A percentile compares a stretch with the other conserved stretches of the same genome.
Conservation (phyloP, 2,329 filamentous ascomycete species). For the Alternaria solani region DNA sequence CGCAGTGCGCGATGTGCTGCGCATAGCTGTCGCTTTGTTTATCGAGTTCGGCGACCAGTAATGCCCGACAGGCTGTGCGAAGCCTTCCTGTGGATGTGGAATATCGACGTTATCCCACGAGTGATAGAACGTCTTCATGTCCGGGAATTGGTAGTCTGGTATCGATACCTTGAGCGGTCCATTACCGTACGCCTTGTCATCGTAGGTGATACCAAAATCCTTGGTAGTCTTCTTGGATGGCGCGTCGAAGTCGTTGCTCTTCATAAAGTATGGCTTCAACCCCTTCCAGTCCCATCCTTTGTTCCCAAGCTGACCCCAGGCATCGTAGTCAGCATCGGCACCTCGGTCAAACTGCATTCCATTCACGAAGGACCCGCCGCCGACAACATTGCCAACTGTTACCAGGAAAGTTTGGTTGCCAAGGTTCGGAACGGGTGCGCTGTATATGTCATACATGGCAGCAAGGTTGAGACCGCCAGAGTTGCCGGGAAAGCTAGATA, state of each 20-base stretch:
- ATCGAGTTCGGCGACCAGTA: constrained; percentile 37
- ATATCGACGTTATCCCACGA: constrained; percentile 12
- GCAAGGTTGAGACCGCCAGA: constrained; percentile 20
- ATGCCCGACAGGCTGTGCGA: constrained; percentile 28
- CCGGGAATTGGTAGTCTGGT: constrained; percentile 21
- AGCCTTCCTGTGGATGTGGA: constrained; percentile 18
- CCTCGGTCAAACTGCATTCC: constrained; percentile 47
- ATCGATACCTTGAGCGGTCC: constrained; percentile 13
- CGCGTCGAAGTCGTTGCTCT: constrained; percentile 24
- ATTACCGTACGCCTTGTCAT: constrained; percentile 20
- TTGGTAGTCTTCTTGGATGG: constrained; percentile 14
- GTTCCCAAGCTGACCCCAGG: constrained; percentile 7
- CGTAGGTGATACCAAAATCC: constrained; percentile 24
- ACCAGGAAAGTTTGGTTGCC: constrained; percentile 26
- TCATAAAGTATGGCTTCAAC: constrained; percentile 16
- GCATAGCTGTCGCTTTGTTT: constrained; percentile 17
- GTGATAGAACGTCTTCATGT: constrained; percentile 17
- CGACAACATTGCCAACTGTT: constrained; percentile 36
- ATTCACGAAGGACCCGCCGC: constrained; percentile 46
- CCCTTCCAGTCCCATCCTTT: constrained; percentile 11
- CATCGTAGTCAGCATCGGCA: constrained; percentile 21
- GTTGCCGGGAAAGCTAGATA: constrained; percentile 21
- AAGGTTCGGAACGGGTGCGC: constrained; percentile 26
- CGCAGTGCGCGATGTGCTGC: constrained; percentile 13
- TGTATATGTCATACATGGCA: constrained; percentile 22